Base-by-base conservation (phyloP, 2,329 filamentous ascomycete genomes). In the Monosporascus cannonballus region DNA sequence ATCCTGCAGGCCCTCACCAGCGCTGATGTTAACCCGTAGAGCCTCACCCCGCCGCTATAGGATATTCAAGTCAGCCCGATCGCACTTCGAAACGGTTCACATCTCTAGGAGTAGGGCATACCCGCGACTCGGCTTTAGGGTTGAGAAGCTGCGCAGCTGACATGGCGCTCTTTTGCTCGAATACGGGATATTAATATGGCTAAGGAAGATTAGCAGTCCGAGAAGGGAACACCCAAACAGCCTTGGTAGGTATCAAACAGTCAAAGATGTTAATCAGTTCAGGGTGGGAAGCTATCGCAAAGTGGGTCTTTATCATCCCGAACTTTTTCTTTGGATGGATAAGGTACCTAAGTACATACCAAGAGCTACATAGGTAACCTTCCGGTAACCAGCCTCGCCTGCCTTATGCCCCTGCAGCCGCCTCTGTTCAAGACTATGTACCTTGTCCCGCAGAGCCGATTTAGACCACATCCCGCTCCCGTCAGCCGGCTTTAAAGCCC, bases 61-160 rank as follows among this genome's bases (percentile, higher is more conserved):
- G 64, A 67, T 51, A 61, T 67, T 67, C 74, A 76, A 73, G 71
- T 62, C 61, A 64, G 61, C 64, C 63, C 3, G 27, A 34, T 36
- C 20, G 11, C 38, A 14, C 18, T 14, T 46, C 42, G 17, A 34
- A 25, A 4, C 64, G 63, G 54, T 62, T 60, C 53, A 56, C 52
- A 54, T 52, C 50, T 51, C 52, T 50, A 36, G 52, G 47, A 55
- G 57, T 49, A 58, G 60, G 57, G 77, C 88, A 66, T 80, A 95
- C 91, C 76, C 94, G 86, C 66, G 92, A 96, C 79, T 99, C 94
- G 68, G 94, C 94, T 80, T 99, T 99, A 57, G 94, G 94, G 75
- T 99, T 99, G 61, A 99, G 87, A 68, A 99, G 86, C 78, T 97
- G 93, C 69, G 94, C 92, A 64, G 94, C 94, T 76, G 92, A 97